Base-by-base conservation (phyloP, 345 rosid species). In the Carallia brachiata region DNA sequence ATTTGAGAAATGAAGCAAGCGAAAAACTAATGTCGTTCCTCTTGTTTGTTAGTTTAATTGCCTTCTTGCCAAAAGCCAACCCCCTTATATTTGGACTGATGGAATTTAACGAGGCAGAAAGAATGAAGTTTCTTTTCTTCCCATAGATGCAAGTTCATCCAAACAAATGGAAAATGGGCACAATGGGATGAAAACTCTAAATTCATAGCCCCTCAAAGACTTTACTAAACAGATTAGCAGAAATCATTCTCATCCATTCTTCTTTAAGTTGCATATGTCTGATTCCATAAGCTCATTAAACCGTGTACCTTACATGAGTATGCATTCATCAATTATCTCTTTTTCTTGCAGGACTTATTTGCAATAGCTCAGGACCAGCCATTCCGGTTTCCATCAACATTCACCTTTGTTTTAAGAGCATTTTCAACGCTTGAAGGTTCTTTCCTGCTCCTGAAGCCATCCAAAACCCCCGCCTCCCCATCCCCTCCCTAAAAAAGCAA, bases 301-400 rank as follows among this genome's bases (percentile, higher is more conserved):
- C 17, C 5, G 1, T 44, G 4, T 44, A 44, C 15, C 12, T 44
- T 44, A 13, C 13, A 44, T 2, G 50, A 44, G 50, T 13, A 1
- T 4, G 32, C 32, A 23, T 13, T 9, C 5, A 12, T 3, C 4
- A 56, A 9, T 23, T 30, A 17, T 1, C 30, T 31, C 55, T 16
- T 65, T 30, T 52, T 34, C 39, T 64, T 67, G 80, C 87, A 94
- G 97, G 98, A 94, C 73, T 83, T 94, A 78, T 91, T 94, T 86
- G 88, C 98, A 73, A 86, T 94, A 73, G 90, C 97, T 62, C 96
- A 80, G 70, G 97, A 94, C 75, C 98, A 94, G 73, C 98, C 96
- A 60, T 91, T 94, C 74, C 88, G 96, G 63, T 87, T 94, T 71
- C 98, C 98, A 48, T 86, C 96, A 68, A 88, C 97, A 12, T 88